Evolutionary conservation across 768 basidiomycete genomes (phyloP).

Genomic region (Amanita subjunquillea): DNA sequence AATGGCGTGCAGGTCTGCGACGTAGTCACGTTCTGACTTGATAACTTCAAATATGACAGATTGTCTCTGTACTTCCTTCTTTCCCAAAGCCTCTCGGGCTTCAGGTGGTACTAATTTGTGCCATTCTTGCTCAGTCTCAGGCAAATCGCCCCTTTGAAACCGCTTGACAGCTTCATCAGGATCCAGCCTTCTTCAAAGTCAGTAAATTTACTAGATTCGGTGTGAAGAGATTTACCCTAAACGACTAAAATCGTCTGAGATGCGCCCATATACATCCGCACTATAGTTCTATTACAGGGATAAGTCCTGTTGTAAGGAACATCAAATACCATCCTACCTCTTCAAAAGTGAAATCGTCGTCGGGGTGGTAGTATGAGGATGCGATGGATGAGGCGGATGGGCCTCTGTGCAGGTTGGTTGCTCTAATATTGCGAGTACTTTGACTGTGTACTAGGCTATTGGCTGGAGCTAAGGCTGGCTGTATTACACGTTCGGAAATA

Average conservation of each 20-base stretch:
- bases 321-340: constrained; percentile 8
- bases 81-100: constrained; percentile 59
- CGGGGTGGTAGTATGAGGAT: constrained; percentile 10
- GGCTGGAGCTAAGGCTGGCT: constrained; percentile 20
- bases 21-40: constrained; percentile 84
- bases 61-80: constrained; percentile 76
- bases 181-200: constrained; percentile 32
- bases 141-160: constrained; percentile 59
- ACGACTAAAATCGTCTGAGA: neutral
- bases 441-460: neutral
- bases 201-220: constrained; percentile 23
- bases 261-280: neutral
- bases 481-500: constrained; percentile 23
- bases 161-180: constrained; percentile 52
- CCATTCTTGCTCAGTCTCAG: constrained; percentile 77
- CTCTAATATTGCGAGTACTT: neutral
- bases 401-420: constrained; percentile 1
- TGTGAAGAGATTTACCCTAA: constrained; percentile 9
- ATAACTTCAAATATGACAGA: constrained; percentile 84
- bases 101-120: constrained; percentile 64
- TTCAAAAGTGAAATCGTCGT: constrained; percentile 18
- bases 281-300: neutral
- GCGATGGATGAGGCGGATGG: constrained; percentile 2
- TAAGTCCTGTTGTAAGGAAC: neutral
- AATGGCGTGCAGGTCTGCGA: constrained; percentile 64